phyloP scores from a whole-genome alignment of 495 filamentous ascomycete species.

The Neurospora hispaniola region DNA sequence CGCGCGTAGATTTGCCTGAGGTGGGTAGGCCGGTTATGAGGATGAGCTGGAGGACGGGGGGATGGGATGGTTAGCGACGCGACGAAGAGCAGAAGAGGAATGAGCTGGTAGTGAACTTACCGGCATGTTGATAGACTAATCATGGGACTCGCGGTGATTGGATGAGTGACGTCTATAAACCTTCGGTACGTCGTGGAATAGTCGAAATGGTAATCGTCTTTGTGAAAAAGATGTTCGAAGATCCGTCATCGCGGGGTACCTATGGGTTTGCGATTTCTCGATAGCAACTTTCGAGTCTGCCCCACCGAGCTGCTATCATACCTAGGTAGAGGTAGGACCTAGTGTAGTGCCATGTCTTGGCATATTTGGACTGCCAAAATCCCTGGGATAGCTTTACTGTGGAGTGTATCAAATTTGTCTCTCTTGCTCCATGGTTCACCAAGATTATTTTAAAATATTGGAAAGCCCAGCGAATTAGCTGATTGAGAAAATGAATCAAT shows the following conservation, averaged over 20 bases:
- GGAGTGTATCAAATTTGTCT: background rate
- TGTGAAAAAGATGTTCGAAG: background rate
- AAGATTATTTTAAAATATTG: background rate
- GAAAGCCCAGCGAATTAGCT: background rate
- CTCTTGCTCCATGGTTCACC: background rate
- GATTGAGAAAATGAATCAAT: background rate
- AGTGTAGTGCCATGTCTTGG: background rate
- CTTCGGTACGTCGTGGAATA: background rate
- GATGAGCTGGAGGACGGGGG: slow-evolving; percentile 54
- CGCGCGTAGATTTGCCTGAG: slow-evolving; percentile 86
- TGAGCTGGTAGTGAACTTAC: background rate
- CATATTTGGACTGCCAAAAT: background rate
- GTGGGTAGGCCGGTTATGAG: slow-evolving; percentile 86
- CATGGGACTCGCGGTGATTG: background rate
- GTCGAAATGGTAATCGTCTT: background rate
- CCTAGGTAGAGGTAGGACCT: no score
- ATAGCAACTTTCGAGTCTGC: background rate
- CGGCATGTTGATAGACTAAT: background rate
- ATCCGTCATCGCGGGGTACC: background rate
- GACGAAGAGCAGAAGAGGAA: background rate
- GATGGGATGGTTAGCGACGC: background rate
- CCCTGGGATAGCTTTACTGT: background rate
- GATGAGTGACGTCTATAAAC: background rate
- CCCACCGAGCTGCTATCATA: background rate
- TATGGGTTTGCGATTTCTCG: background rate